A percentile compares a stretch with the other conserved stretches of the same genome.
Conservation (phyloP, 1,139 yeast genomes). For the Scheffersomyces cryptocercus region DNA sequence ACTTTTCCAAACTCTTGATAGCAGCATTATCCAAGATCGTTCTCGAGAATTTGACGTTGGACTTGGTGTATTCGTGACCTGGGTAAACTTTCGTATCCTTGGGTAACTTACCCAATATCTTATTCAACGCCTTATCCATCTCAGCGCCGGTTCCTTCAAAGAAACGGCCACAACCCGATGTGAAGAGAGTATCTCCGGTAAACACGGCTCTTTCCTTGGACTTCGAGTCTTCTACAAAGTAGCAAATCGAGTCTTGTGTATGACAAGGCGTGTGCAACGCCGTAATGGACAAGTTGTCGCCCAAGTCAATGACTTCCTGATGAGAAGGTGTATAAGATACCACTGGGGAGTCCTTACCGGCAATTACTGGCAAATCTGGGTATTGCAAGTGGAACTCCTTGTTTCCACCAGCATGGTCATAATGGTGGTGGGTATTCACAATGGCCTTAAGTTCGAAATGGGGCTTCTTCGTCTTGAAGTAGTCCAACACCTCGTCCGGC, state of each 20-base stretch:
- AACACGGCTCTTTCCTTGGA: constrained; percentile 74
- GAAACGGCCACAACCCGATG: constrained; percentile 94
- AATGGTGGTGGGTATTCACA: constrained; percentile 94
- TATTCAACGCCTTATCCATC: constrained; percentile 72
- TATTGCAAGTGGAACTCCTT: constrained; percentile 39
- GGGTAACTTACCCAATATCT: constrained; percentile 61
- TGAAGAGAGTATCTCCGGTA: constrained; percentile 94
- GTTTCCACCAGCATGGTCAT: constrained; percentile 94
- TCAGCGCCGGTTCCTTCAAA: constrained; percentile 86
- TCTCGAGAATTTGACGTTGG: constrained; percentile 75
- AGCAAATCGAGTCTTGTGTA: constrained; percentile 93
- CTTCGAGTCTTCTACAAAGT: constrained; percentile 62
- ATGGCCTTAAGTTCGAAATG: constrained; percentile 60
- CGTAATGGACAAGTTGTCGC: constrained; percentile 62
- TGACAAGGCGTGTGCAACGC: constrained; percentile 97
- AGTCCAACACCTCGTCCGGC: constrained; percentile 53
- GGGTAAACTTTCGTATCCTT: constrained; percentile 75
- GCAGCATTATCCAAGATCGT: constrained; percentile 60
- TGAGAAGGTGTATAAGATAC: constrained; percentile 72
- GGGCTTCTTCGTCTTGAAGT: constrained; percentile 25
- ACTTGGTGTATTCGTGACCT: constrained; percentile 92
- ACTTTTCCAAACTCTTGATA: constrained; percentile 54
- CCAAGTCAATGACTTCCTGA: constrained; percentile 61
- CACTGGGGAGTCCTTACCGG: constrained; percentile 76
- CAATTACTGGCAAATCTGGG: constrained; percentile 71